Evolutionary conservation across 768 basidiomycete genomes (phyloP).

Genomic region (Rhizopogon rudus): DNA sequence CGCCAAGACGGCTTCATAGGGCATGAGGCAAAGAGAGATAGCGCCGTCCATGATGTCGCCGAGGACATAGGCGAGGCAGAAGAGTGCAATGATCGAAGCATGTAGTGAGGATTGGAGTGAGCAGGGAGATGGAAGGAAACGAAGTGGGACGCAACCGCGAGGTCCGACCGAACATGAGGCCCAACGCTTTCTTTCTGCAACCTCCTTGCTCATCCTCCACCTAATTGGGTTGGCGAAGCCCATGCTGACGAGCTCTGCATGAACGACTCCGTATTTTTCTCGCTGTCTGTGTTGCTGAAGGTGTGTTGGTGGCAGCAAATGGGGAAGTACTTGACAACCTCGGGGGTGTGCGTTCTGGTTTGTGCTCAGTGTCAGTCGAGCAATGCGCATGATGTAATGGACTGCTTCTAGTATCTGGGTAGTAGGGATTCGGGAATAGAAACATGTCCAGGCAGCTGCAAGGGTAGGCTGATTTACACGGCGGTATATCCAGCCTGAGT

Average conservation of each 20-base stretch:
- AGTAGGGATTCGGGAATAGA: too few species aligned
- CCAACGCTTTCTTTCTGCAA: conserved; percentile 78
- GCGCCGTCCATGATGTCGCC: conserved; percentile 86
- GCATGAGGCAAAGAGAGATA: conserved; percentile 67
- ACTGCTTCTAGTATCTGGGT: too few species aligned
- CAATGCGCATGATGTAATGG: conserved; percentile 46
- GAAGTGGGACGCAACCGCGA: conserved; percentile 72
- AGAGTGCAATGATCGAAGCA: conserved; percentile 70
- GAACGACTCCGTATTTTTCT: conserved; percentile 72
- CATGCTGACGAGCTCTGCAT: conserved; percentile 69
- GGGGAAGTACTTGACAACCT: conserved; percentile 71
- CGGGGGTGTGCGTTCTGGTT: conserved; percentile 56
- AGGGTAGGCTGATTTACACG: conserved; percentile 67
- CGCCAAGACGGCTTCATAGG: conserved; percentile 66
- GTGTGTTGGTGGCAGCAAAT: conserved; percentile 69
- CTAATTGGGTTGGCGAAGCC: conserved; percentile 78
- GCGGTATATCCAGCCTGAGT: conserved; percentile 67
- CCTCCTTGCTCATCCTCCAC: conserved; percentile 63
- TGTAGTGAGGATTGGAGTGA: conserved; percentile 54
- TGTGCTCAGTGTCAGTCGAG: conserved; percentile 60
- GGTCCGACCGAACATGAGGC: conserved; percentile 82
- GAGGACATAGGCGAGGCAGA: conserved; percentile 71
- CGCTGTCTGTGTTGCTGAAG: conserved; percentile 68
- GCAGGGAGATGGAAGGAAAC: conserved; percentile 55
- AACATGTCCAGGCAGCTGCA: conserved; percentile 16